Evolutionary conservation across 495 filamentous ascomycete species (phyloP).

Genomic region (Aspergillus mulundensis): DNA sequence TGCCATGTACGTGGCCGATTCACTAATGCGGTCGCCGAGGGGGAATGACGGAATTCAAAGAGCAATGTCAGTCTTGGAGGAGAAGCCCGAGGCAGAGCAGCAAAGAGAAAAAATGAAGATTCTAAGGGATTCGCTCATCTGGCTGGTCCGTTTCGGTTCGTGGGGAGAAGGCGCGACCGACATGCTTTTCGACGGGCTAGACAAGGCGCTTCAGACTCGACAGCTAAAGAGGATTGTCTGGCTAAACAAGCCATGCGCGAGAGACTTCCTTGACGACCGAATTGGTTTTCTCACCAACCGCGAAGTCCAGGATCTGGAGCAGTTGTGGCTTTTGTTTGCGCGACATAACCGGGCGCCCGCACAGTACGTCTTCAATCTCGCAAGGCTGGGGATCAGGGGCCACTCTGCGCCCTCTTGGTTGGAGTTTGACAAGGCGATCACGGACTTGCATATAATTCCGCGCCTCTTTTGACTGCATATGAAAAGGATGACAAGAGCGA

Average conservation of each 20-base stretch:
- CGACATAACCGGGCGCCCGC: neutral
- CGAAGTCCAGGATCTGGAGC: neutral
- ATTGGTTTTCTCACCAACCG: neutral
- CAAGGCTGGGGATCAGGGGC: neutral
- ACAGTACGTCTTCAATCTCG: neutral
- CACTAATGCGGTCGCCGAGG: neutral
- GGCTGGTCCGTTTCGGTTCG: neutral
- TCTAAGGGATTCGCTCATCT: neutral
- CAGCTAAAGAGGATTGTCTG: neutral
- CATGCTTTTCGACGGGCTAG: neutral
- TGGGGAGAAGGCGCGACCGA: neutral
- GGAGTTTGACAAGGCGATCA: neutral
- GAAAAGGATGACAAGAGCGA: too few relatives aligned
- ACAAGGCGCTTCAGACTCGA: neutral
- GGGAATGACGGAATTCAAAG: neutral
- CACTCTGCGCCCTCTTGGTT: neutral
- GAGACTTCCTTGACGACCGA: neutral
- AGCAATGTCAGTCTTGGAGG: neutral
- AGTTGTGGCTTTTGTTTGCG: neutral
- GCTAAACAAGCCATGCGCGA: neutral
- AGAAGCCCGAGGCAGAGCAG: neutral
- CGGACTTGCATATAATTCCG: neutral
- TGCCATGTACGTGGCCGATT: neutral
- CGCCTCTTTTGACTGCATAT: too few relatives aligned
- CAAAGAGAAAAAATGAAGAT: neutral